Evolutionary conservation across 768 basidiomycete genomes (phyloP).

Genomic region (Hirschioporus abietinus): DNA sequence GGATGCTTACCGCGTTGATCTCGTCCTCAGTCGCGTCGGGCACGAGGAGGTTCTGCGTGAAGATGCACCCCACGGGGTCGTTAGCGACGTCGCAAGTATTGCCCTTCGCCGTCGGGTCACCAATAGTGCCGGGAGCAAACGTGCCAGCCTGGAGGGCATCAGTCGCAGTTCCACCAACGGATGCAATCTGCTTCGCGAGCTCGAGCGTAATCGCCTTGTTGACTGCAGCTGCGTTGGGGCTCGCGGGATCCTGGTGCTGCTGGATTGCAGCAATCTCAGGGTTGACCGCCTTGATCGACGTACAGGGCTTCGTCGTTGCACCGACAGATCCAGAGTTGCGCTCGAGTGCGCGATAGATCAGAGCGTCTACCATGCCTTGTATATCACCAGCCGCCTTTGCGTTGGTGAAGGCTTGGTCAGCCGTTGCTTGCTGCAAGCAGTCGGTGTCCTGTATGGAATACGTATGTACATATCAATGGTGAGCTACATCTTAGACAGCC

Average conservation of each 20-base stretch:
- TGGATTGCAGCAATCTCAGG: conserved; percentile 60
- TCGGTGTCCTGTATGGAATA: conserved; percentile 37
- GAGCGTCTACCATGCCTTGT: conserved; percentile 48
- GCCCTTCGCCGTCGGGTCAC: conserved; percentile 49
- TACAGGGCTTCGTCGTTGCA: conserved; percentile 42
- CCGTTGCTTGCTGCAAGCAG: conserved; percentile 61
- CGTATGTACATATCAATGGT: background rate
- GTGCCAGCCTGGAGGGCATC: conserved; percentile 56
- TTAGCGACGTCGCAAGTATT: conserved; percentile 49
- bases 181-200: conserved; percentile 57
- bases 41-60: conserved; percentile 55
- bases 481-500: background rate
- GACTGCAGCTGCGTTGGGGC: conserved; percentile 44
- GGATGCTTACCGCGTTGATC: conserved; percentile 38
- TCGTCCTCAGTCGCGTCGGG: conserved; percentile 51
- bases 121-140: conserved; percentile 50
- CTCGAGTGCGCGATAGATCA: conserved; percentile 63
- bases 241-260: conserved; percentile 67
- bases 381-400: conserved; percentile 59
- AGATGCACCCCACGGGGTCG: conserved; percentile 56
- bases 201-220: conserved; percentile 63
- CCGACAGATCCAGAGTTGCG: conserved; percentile 57
- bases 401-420: conserved; percentile 69
- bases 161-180: conserved; percentile 57
- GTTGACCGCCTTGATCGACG: conserved; percentile 49